Base-by-base conservation (phyloP, 2,329 filamentous ascomycete genomes). In the Waltergamsia citrina region DNA sequence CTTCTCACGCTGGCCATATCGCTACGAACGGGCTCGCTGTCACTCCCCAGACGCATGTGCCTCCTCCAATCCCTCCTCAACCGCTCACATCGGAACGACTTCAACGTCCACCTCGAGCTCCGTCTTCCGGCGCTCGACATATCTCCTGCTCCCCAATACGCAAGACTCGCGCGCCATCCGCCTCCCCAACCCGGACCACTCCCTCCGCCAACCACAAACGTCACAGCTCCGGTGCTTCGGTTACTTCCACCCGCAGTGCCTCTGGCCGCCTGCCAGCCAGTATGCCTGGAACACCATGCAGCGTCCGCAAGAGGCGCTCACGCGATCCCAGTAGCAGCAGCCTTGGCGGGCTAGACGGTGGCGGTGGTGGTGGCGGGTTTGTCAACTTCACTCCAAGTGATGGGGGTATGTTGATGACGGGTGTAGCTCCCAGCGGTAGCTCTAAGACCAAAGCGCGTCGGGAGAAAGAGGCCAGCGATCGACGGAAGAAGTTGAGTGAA, bases 391-490 rank as follows among this genome's bases (percentile, higher is more conserved):
- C 88, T 1, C 80, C 86, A 1, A 67, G 71, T 32, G 88, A 98
- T 55, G 80, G 78, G 47, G 65, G 71, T 11, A 75, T 82, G 51
- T 79, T 98, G 28, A 74, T 98, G 57, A 85, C 76, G 7, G 90
- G 88, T 5, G 92, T 98, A 10, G 92, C 92, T 29, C 90, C 90
- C 1, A 88, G 81, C 43, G 92, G 92, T 8, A 87, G 80, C 45
- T 84, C 77, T 44, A 96, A 96, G 71, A 96, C 92, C 7, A 95
- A 95, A 54, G 86, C 86, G n/a, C 65, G 87, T 36, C 66, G 92
- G 33, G 90, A 96, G 57, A 83, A 85, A 54, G 90, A 95, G 62
- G 85, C 85, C 2, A 67, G 73, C 34, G 90, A 95, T 50, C 79
- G 81, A 57, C 67, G 84, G 47, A 62, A 79, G 44, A 69, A 72